Evolutionary conservation across 805 yeast genomes (phyloP), one percentile per base, ranked within the genome.

Genomic region (Metschnikowia koreensis): DNA sequence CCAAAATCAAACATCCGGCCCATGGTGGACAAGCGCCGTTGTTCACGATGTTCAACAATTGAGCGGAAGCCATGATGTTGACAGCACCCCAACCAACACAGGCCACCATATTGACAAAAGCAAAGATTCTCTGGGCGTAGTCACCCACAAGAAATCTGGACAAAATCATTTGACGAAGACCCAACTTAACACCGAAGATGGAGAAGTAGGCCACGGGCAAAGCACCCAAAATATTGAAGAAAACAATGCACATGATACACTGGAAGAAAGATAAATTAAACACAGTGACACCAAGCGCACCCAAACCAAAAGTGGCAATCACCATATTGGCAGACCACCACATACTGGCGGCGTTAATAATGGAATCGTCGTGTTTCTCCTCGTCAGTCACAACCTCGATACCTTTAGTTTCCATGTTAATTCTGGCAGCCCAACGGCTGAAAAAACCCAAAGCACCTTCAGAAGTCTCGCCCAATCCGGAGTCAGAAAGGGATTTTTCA

Each of bases 81-180:
- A 90, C 93, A 9, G 96, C 89, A 70, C 94, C 88, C 97, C 97
- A 92, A 61, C 97, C 97, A 50, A 91, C 82, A 80, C 96, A 89
- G 28, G 96, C 92, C 56, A 92, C 69, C 63, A 84, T 80, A 66
- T 91, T 90, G 66, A 92, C 76, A 43, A 86, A 68, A 9, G 96
- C 85, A 63, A 89, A 86, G 51, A 90, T 77, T 67, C 96, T 81
- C 71, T 87, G 84, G 44, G 87, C 85, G 33, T 74, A 66, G 69
- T 86, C 83, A 57, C 97, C 97, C 56, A 84, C 78, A 60, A 90
- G 78, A 69, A 77, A 91, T 60, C 93, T 80, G 10, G 96, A 83
- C 51, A 91, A 64, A 38, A 89, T 79, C 88, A 91, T 86, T 69
- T 92, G 97, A 71, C 97, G 84, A 56, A 92, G 76, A 59, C 97